These are phyloP conservation scores for Plectosphaerella plurivora DNA, from an alignment of 2,329 filamentous ascomycete genomes.

Conservation along the genomic window DNA sequence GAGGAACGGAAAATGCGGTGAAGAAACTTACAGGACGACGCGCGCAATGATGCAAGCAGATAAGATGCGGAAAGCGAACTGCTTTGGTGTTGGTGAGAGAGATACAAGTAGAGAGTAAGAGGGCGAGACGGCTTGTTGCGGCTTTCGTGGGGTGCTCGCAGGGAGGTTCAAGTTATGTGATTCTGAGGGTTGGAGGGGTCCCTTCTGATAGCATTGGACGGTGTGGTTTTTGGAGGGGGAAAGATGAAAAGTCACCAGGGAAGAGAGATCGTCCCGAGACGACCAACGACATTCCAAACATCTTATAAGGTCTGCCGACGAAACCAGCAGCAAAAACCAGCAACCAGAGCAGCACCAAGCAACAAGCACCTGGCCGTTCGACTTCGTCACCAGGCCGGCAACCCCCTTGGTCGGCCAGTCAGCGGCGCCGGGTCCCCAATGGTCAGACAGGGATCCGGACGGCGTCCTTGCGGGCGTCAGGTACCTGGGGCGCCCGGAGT, in stretches of 20 bases:
- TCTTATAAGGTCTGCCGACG: slow-evolving; percentile 1
- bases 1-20: neutral
- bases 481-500: neutral
- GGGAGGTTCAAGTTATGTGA: too few relatives aligned
- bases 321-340: neutral
- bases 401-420: neutral
- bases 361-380: neutral
- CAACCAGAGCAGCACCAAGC: too few relatives aligned
- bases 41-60: slow-evolving; percentile 4
- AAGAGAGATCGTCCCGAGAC: neutral
- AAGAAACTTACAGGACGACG: slow-evolving; percentile 4
- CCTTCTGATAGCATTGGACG: too few relatives aligned
- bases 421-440: neutral
- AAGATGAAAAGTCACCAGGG: slow-evolving; percentile 1
- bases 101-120: neutral
- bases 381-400: slow-evolving; percentile 1
- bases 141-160: too few relatives aligned
- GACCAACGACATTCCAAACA: neutral
- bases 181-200: too few relatives aligned
- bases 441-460: slow-evolving; percentile 1
- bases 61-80: slow-evolving; percentile 1
- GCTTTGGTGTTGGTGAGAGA: neutral
- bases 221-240: too few relatives aligned
- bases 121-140: neutral
- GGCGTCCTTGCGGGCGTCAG: neutral